Base-by-base conservation (phyloP, 768 basidiomycete species). In the Termitomyces sp. region DNA sequence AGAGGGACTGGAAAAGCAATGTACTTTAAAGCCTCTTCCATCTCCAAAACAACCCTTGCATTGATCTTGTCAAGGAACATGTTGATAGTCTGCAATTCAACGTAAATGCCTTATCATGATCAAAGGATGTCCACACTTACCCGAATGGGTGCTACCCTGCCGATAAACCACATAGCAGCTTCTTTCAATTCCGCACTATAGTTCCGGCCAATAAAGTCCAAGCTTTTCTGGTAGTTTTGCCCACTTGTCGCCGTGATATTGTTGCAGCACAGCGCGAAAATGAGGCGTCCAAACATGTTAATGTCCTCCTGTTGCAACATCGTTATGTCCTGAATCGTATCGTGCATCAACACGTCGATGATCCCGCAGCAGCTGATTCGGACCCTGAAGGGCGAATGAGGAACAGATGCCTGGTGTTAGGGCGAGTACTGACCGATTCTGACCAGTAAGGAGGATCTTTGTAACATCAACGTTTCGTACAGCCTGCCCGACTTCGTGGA, bases 341-440 rank as follows among this genome's bases (percentile, higher is more conserved):
- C 92, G 68, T 89, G 86, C 63, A 84, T 81, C 43, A 98, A 76
- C 5, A 97, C 87, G 64, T 99, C 96, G 47, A 93, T 79, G 36
- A 97, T 78, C 0, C 93, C 92, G 59, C 93, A 94, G 0, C 93
- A 90, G 61, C 88, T 82, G 40, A 98, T 81, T n/a, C 93, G 86
- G 30, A 98, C 71, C 49, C 95, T 93, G 53, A 3, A 37, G 54
- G 1, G n/a, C 22, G 3, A 6, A 54, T 47, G 45, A 47, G 39
- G 12, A 40, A 18, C 24, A 16, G 10, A 26, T 18, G 4, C 13
- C 36, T 42, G 36, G 1, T 26, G 5, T 24, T 22, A n/a, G 24
- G 27, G 2, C 10, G 18, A 30, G 46, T 42, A 56, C 54, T 48
- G 33, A 90, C 90, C 94, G 83, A 73, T 98, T 96, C 76, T 91